phyloP scores from a whole-genome alignment of 1,284 basidiomycete genomes.

The Trametes hirsuta region DNA sequence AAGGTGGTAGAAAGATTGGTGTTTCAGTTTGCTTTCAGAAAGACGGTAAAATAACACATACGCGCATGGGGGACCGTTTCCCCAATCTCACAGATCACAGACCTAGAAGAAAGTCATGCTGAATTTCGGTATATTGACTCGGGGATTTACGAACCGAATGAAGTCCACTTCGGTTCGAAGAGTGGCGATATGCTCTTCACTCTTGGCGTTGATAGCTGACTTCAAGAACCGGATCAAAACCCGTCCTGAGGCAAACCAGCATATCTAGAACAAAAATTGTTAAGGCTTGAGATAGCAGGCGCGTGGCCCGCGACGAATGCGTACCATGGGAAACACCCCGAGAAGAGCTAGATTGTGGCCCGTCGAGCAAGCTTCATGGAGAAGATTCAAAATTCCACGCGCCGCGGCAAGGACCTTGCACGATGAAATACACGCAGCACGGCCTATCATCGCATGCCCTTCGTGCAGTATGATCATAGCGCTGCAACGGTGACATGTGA shows the following conservation, averaged over 20 bases:
- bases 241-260: slow-evolving; percentile 68
- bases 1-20: too few relatives aligned
- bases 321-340: slow-evolving; percentile 62
- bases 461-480: slow-evolving; percentile 70
- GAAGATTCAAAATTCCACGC: slow-evolving; percentile 66
- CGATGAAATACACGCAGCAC: slow-evolving; percentile 63
- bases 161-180: slow-evolving; percentile 66
- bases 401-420: slow-evolving; percentile 67
- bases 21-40: background rate
- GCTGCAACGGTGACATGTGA: slow-evolving; percentile 39
- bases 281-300: too few relatives aligned
- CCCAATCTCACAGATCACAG: slow-evolving; percentile 62
- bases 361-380: slow-evolving; percentile 67
- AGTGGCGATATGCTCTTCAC: slow-evolving; percentile 54
- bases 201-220: slow-evolving; percentile 56
- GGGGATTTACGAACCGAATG: slow-evolving; percentile 52
- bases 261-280: slow-evolving; percentile 47
- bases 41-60: slow-evolving; percentile 29
- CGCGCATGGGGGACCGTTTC: slow-evolving; percentile 65
- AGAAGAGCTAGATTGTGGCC: slow-evolving; percentile 70
- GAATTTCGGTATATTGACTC: background rate
- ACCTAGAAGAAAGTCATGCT: slow-evolving; percentile 39
- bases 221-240: slow-evolving; percentile 67
- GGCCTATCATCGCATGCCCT: slow-evolving; percentile 64
- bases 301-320: slow-evolving; percentile 19